Conservation (phyloP, 2,329 filamentous ascomycete species). For the Fusarium citri region DNA sequence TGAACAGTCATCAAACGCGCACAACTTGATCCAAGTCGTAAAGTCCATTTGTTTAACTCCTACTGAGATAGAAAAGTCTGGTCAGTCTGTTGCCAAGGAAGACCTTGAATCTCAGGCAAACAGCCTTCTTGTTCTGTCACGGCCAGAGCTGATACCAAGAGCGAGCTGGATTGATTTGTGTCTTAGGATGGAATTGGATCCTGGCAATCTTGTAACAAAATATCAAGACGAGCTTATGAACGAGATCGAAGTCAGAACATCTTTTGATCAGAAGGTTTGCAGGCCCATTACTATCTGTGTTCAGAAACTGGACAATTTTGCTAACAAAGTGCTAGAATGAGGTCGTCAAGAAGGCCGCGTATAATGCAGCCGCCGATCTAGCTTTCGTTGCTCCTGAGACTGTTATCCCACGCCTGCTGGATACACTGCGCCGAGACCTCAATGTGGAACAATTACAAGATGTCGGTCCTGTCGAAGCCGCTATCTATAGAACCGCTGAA, state of each 20-base stretch:
- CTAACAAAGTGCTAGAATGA: constrained; percentile 45
- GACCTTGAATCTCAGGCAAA: constrained; percentile 77
- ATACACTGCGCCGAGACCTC: constrained; percentile 80
- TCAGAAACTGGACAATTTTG: neutral
- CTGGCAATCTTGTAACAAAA: constrained; percentile 78
- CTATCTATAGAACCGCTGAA: constrained; percentile 91
- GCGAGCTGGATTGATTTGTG: constrained; percentile 91
- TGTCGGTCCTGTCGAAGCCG: constrained; percentile 87
- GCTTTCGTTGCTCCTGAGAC: constrained; percentile 91
- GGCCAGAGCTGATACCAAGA: constrained; percentile 79
- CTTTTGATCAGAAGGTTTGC: constrained; percentile 65
- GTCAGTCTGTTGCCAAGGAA: constrained; percentile 58
- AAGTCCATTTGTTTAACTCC: constrained; percentile 72
- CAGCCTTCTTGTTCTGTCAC: constrained; percentile 80
- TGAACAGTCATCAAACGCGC: constrained; percentile 76
- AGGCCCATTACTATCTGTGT: constrained; percentile 2
- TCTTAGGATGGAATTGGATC: constrained; percentile 82
- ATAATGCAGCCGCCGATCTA: constrained; percentile 86
- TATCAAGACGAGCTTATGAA: constrained; percentile 73
- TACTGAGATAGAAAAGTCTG: constrained; percentile 60
- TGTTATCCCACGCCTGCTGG: constrained; percentile 80
- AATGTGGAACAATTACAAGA: constrained; percentile 74
- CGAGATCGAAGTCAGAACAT: constrained; percentile 69
- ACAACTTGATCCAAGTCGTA: constrained; percentile 71
- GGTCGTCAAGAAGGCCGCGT: constrained; percentile 75